Base-by-base conservation (phyloP, 768 basidiomycete genomes). In the Termitomyces heimii region DNA sequence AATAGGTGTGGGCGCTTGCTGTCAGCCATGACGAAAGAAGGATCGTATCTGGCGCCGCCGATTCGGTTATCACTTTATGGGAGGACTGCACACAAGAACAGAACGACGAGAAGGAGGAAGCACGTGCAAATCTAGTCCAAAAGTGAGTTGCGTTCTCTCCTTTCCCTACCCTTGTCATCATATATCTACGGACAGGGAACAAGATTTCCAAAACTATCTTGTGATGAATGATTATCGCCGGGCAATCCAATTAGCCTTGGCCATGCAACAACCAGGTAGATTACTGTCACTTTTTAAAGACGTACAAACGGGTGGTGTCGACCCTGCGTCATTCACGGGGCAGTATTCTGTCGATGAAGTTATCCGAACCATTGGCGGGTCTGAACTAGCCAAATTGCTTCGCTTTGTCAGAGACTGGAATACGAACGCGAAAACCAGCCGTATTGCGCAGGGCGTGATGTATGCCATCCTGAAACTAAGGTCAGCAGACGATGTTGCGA, bases 61-160 rank as follows among this genome's bases (percentile, higher is more conserved):
- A 99, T 70, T 98, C 96, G 13, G 81, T 97, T 9, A 83, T 97
- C 57, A 98, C 93, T 3, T 89, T 99, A 68, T 98, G 97, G 97
- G 79, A 92, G 71, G 96, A 98, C 70, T 92, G 88, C 60, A 97
- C 95, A 0, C 90, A 89, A 67, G 86, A 90, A 62, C 80, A 90
- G 60, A 86, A 89, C 62, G 73, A 76, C 37, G 88, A 92, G 69
- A 88, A 85, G 67, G 88, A 89, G 64, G 72, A 77, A 5, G 83
- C 87, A 65, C 82, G 91, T 24, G 82, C 83, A 13, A 82, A 89
- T 55, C 71, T 85, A 59, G 90, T 92, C 45, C 78, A 91, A 63
- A 91, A 89, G 96, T 95, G 66, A 66, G 89, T 77, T 26, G 44
- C 44, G 20, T 39, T 34, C n/a, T 35, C 3, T 8, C 12, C 24